These are phyloP conservation scores for Fraxinus ornus DNA, from an alignment of 305 asterid species.

Conservation along the genomic window DNA sequence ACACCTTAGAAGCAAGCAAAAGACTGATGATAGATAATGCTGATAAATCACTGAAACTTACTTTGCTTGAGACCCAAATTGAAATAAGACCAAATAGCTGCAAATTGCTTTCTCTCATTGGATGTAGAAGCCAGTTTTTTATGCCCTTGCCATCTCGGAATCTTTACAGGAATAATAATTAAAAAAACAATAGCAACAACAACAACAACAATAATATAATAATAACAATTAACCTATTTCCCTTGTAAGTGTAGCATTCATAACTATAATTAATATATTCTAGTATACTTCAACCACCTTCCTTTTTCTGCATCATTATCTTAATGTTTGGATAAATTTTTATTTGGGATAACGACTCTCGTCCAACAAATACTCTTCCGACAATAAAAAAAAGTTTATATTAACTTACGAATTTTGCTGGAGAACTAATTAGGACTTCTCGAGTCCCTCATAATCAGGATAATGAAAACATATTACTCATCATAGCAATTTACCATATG, in stretches of 20 bases:
- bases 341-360: not conserved
- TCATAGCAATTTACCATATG: not conserved
- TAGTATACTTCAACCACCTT: not conserved
- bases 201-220: not conserved
- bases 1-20: constrained; percentile 23
- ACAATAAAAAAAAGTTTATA: not conserved
- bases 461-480: not conserved
- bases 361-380: not conserved
- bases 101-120: constrained; percentile 69
- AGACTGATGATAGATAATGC: not conserved
- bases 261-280: not conserved
- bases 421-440: not conserved
- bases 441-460: not conserved
- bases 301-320: not conserved
- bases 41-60: constrained; percentile 26
- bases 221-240: not conserved
- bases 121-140: constrained; percentile 60
- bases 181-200: too few relatives aligned
- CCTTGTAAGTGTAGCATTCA: constrained; percentile 3
- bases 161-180: constrained; percentile 23
- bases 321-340: not conserved
- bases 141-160: constrained; percentile 32
- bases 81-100: constrained; percentile 78
- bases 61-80: constrained; percentile 87
- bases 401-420: not conserved